Conservation (phyloP, 2,329 filamentous ascomycete species). For the Paecilomyces fulvus region DNA sequence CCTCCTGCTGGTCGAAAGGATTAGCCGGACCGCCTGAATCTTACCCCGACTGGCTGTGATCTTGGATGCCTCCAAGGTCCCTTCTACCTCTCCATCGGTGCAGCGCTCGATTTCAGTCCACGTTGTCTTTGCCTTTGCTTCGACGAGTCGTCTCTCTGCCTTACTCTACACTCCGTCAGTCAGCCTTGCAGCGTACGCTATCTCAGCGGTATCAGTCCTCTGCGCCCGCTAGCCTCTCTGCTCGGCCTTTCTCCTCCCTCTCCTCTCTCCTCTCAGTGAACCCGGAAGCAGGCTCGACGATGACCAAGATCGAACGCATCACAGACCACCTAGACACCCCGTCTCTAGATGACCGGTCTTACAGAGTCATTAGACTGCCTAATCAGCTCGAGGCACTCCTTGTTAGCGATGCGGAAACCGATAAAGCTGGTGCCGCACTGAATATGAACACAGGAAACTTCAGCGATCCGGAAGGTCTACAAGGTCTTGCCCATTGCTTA, state of each 20-base stretch:
- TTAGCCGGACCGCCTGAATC: neutral
- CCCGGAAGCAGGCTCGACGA: slow-evolving; percentile 14
- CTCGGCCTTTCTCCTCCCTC: slow-evolving; percentile 2
- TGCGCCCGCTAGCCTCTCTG: slow-evolving; percentile 1
- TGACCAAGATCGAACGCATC: slow-evolving; percentile 38
- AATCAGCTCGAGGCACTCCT: too few species aligned
- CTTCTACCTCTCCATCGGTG: slow-evolving; percentile 15
- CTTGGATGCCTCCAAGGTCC: slow-evolving; percentile 31
- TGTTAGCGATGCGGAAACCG: too few species aligned
- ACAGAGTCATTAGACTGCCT: too few species aligned
- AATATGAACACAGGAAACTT: too few species aligned
- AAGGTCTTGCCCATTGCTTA: too few species aligned
- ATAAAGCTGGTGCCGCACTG: too few species aligned
- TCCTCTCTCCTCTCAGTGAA: slow-evolving; percentile 7
- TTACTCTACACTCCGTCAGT: neutral
- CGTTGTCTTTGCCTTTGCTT: slow-evolving; percentile 8
- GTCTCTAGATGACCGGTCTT: slow-evolving; percentile 74
- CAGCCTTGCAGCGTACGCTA: slow-evolving; percentile 10
- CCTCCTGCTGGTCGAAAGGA: neutral
- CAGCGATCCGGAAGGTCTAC: too few species aligned
- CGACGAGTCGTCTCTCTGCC: slow-evolving; percentile 7
- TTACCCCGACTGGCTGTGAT: neutral
- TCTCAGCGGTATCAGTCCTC: slow-evolving; percentile 6
- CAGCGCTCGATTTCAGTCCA: slow-evolving; percentile 9
- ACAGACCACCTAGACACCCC: slow-evolving; percentile 74